phyloP scores from a whole-genome alignment of 805 yeast genomes.

The Ogataea methanolica region DNA sequence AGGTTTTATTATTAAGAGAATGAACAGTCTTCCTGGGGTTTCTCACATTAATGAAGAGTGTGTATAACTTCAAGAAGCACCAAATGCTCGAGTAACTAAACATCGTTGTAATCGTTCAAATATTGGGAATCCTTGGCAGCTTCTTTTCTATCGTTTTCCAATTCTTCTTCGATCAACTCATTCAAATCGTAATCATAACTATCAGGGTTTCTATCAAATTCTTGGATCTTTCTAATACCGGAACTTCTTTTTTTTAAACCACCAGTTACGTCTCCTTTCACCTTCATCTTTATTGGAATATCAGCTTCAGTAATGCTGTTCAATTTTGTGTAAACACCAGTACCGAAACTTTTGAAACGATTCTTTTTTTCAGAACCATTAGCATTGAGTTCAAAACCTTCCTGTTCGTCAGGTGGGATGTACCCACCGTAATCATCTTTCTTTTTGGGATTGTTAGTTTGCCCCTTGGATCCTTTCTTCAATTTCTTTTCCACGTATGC shows the following conservation, averaged over 20 bases:
- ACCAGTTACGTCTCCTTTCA: constrained; percentile 11
- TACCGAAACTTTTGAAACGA: constrained; percentile 11
- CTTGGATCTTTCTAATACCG: constrained; percentile 1
- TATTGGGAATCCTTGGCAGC: not conserved
- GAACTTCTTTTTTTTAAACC: constrained; percentile 16
- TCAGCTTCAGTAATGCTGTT: constrained; percentile 23
- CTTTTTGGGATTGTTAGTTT: not conserved
- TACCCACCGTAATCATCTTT: constrained; percentile 16
- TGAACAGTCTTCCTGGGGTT: too few relatives aligned
- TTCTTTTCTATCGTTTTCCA: constrained; percentile 20
- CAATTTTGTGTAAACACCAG: constrained; percentile 23
- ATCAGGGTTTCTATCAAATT: constrained; percentile 34
- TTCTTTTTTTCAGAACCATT: constrained; percentile 1
- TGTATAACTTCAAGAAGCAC: too few relatives aligned
- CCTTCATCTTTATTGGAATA: constrained; percentile 25
- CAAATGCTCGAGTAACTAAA: not conserved
- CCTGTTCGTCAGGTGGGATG: constrained; percentile 29
- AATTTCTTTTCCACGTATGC: constrained; percentile 16
- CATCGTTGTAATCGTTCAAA: constrained; percentile 2
- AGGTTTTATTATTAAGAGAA: too few relatives aligned
- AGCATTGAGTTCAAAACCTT: constrained; percentile 1
- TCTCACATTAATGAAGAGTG: too few relatives aligned
- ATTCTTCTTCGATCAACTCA: constrained; percentile 38
- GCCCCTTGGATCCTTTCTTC: not conserved
- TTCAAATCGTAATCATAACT: constrained; percentile 44